Conservation (phyloP, 257 asterid species). For the Osmanthus fragrans region DNA sequence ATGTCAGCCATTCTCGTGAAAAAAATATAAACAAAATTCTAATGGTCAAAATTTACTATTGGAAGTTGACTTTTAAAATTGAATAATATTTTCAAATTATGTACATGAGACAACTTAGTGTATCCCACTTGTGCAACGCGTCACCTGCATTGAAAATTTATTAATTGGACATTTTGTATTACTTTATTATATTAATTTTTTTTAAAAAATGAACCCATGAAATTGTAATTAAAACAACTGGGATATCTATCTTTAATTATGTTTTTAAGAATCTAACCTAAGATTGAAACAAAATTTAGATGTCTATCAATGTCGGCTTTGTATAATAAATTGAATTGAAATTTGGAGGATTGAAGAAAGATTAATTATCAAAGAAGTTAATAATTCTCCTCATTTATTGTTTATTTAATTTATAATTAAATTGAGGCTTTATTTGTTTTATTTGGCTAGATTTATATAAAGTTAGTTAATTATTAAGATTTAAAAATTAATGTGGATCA, state of each 20-base stretch:
- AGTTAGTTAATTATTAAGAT: background rate
- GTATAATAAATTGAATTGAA: background rate
- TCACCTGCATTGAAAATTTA: background rate
- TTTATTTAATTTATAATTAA: too few species aligned
- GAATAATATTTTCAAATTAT: background rate
- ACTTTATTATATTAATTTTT: too few species aligned
- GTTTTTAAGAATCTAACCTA: constrained; percentile 7
- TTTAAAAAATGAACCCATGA: background rate
- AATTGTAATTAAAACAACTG: background rate
- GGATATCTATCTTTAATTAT: background rate
- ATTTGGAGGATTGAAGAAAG: background rate
- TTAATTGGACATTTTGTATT: background rate
- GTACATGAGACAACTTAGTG: background rate
- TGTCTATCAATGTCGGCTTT: constrained; percentile 5
- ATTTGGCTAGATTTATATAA: background rate
- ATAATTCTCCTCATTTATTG: too few species aligned
- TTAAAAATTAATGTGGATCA: too few species aligned
- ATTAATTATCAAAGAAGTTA: too few species aligned
- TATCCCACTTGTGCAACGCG: background rate
- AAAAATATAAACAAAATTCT: background rate
- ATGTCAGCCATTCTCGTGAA: background rate
- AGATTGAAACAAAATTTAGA: constrained; percentile 14
- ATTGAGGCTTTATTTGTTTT: background rate
- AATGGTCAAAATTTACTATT: constrained; percentile 14
- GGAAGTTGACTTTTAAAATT: constrained; percentile 27